Base-by-base conservation (phyloP, 768 basidiomycete species). In the Tulasnella sp. region DNA sequence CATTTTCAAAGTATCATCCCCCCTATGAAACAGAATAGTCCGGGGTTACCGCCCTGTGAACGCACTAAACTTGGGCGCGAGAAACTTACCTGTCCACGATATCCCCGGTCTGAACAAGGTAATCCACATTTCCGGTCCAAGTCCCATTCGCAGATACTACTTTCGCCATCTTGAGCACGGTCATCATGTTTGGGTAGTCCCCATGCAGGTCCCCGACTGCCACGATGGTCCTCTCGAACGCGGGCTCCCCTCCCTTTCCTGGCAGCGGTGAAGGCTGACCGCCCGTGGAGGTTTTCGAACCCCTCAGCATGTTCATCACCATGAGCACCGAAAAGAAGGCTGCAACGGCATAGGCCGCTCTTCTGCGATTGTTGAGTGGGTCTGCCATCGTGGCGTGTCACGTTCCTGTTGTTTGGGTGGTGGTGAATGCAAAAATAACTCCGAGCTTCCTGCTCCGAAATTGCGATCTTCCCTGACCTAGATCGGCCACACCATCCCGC, bases 171-270 rank as follows among this genome's bases (percentile, higher is more conserved):
- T 92, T 88, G 42, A 99, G 88, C 31, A 98, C 96, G 60, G 88
- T 89, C 82, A 89, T 90, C 16, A 96, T 93, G 84, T 97, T 97
- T 0, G 88, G 87, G 41, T 94, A 84, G 86, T 98, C 96, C 0
- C 97, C 96, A 83, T 99, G 97, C 46, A 99, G 86, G 83, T 99
- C 97, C 0, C 96, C 96, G 0, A 98, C 93, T 16, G 95, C 96
- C 0, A 97, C 91, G 34, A 98, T 93, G 78, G 79, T 79, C 16
- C 79, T 46, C 50, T 72, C 7, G 77, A 64, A 81, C 16, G 34
- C 28, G n/a, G 74, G 74, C 40, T 75, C 40, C 41, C 74, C 74
- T n/a, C 31, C 64, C 16, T 69, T 69, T 28, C 64, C 64, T 14
- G 64, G 64, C 16, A 69, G 28, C 31, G 64, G 64, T 11, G 28